Evolutionary conservation across 1,139 yeast species (phyloP), one percentile per base, ranked within the genome.

Genomic region (Pichia sp.): DNA sequence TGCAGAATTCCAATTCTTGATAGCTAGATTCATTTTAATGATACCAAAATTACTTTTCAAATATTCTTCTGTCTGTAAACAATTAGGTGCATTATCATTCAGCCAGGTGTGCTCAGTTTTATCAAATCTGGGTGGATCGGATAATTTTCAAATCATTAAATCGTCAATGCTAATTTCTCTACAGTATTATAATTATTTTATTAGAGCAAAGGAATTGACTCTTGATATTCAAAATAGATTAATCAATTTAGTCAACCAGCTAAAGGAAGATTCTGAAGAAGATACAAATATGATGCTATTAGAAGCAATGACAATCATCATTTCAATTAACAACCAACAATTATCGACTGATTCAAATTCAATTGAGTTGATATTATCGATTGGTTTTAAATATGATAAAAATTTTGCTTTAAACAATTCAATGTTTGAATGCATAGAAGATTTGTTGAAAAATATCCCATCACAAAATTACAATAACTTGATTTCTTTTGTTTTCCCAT

Each of bases 241-340:
- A n/a, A 61, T 77, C 13, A 52, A 56, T 2, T 56, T 73, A 2
- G 69, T 80, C 18, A 57, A 66, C 2, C 63, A 74, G 2, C 64
- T 89, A n/a, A 62, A 76, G 3, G 76, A 73, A 1, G 84, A 79
- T 1, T 78, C 95, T 1, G 86, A 81, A 44, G 96, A 87, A 43
- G 97, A 90, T 58, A 78, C 96, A 0, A 80, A 87, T 27, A 79
- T 92, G 0, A 73, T 85, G 42, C 66, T 89, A 44, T 73, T 87
- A n/a, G 96, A 89, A 61, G 77, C 85, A 0, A 66, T 85, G 27
- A 72, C 81, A 1, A 71, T 74, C 12, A 76, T 82, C 3, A 71
- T 85, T 50, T 68, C 74, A 49, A 65, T 74, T n/a, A 68, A 73
- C 52, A 68, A 69, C 41, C 55, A 57, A 8, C 48, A 57, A 0